These are phyloP conservation scores for Kodamaea derodonti DNA, from an alignment of 1,139 yeast genomes.

Conservation along the genomic window DNA sequence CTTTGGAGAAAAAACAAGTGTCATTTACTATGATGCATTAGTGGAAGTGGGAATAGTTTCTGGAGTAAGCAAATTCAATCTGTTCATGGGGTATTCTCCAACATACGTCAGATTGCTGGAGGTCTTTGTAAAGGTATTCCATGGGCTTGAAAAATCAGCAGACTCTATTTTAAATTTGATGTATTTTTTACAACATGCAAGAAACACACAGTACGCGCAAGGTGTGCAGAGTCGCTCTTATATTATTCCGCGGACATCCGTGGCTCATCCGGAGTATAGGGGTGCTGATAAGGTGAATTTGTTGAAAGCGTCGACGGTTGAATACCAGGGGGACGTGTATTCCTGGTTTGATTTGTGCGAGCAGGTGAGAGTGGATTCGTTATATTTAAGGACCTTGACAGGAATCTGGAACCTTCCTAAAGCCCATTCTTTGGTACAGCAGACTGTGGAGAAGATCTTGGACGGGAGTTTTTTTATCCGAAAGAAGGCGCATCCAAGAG, in stretches of 20 bases:
- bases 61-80: slow-evolving; percentile 24
- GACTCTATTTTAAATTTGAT: slow-evolving; percentile 22
- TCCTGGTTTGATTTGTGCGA: slow-evolving; percentile 71
- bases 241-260: slow-evolving; percentile 21
- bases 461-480: slow-evolving; percentile 30
- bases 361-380: slow-evolving; percentile 51
- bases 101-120: slow-evolving; percentile 25
- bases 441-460: slow-evolving; percentile 43
- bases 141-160: slow-evolving; percentile 4
- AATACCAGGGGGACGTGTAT: slow-evolving; percentile 13
- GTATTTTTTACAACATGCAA: slow-evolving; percentile 22
- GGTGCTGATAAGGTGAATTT: slow-evolving; percentile 5
- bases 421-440: slow-evolving; percentile 46
- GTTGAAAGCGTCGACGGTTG: neutral
- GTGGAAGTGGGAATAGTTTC: slow-evolving; percentile 22
- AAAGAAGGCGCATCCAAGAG: neutral
- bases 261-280: slow-evolving; percentile 27
- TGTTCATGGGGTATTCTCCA: slow-evolving; percentile 32
- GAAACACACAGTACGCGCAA: slow-evolving; percentile 21
- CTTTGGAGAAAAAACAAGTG: neutral
- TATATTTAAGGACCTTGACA: slow-evolving; percentile 22
- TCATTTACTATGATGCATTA: slow-evolving; percentile 35
- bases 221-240: slow-evolving; percentile 14
- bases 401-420: slow-evolving; percentile 27
- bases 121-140: slow-evolving; percentile 14